Percentiles rank a stretch among this genome's conserved stretches.
phyloP scores from a whole-genome alignment of 495 filamentous ascomycete genomes.

The Aspergillus affinis region DNA sequence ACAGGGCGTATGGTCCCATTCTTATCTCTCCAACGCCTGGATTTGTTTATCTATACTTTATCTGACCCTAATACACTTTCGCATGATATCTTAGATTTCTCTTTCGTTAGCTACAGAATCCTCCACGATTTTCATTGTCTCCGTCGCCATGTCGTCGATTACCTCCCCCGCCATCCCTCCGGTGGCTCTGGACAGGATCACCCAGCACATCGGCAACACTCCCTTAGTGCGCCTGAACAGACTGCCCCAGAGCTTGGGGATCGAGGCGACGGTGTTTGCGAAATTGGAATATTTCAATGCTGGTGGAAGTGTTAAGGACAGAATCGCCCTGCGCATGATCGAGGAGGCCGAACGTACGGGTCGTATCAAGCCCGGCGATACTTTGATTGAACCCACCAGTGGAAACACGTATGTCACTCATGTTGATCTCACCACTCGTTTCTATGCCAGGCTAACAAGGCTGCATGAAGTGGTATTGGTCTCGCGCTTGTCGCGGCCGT shows the following conservation, averaged over 20 bases:
- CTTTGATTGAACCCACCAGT: slow-evolving; percentile 94
- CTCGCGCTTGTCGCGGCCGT: slow-evolving; percentile 91
- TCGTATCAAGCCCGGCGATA: slow-evolving; percentile 95
- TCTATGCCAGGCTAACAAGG: slow-evolving; percentile 15
- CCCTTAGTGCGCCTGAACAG: slow-evolving; percentile 90
- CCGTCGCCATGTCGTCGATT: slow-evolving; percentile 45
- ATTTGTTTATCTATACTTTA: not conserved
- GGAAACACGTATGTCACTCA: slow-evolving; percentile 76
- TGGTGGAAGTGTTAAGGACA: slow-evolving; percentile 95
- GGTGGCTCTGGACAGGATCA: slow-evolving; percentile 57
- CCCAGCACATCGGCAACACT: slow-evolving; percentile 86
- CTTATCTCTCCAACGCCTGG: not conserved
- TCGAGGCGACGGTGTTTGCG: slow-evolving; percentile 87
- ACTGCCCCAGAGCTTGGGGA: slow-evolving; percentile 84
- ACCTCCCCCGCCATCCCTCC: slow-evolving; percentile 53
- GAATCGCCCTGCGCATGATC: slow-evolving; percentile 96
- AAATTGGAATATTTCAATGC: slow-evolving; percentile 98
- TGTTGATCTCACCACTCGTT: not conserved
- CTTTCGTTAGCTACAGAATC: too few relatives aligned
- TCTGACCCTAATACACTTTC: too few relatives aligned
- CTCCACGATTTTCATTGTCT: not conserved
- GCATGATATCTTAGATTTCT: too few relatives aligned
- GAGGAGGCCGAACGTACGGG: slow-evolving; percentile 90
- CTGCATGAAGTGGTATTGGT: slow-evolving; percentile 72
- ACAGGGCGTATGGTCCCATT: not conserved